These are phyloP conservation scores for Carallia pectinifolia DNA, from an alignment of 345 rosid species.

Conservation along the genomic window DNA sequence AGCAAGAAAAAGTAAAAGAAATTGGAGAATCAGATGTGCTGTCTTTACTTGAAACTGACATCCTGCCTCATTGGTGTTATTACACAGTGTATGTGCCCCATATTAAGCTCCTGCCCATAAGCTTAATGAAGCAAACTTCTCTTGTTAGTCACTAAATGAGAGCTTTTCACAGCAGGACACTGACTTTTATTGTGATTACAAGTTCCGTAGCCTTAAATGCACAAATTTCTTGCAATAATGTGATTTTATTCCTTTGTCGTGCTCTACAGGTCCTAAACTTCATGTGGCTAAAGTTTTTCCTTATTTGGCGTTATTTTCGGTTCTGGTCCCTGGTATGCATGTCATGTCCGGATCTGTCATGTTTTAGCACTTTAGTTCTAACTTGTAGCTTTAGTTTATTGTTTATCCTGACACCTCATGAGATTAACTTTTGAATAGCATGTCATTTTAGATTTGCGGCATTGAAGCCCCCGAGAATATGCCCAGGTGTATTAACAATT, in stretches of 20 bases:
- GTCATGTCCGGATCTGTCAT: constrained; percentile 5
- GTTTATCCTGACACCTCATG: background rate
- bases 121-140: too few species aligned
- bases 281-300: constrained; percentile 94
- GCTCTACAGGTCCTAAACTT: constrained; percentile 78
- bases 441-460: constrained; percentile 58
- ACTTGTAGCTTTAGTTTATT: background rate
- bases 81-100: too few species aligned
- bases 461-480: constrained; percentile 88
- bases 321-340: constrained; percentile 87
- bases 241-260: constrained; percentile 2
- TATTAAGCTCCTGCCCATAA: too few species aligned
- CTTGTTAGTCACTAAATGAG: too few species aligned
- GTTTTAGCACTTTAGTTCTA: constrained; percentile 9
- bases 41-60: too few species aligned
- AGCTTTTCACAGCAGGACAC: too few species aligned
- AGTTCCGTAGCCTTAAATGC: too few species aligned
- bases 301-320: constrained; percentile 96
- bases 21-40: too few species aligned
- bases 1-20: too few species aligned
- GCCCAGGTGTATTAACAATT: constrained; percentile 92
- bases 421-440: background rate
- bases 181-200: too few species aligned
- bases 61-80: too few species aligned
- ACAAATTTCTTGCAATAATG: too few species aligned